Evolutionary conservation across 148 eudicot species (phyloP).

Genomic region (Fallopia convolvulus): DNA sequence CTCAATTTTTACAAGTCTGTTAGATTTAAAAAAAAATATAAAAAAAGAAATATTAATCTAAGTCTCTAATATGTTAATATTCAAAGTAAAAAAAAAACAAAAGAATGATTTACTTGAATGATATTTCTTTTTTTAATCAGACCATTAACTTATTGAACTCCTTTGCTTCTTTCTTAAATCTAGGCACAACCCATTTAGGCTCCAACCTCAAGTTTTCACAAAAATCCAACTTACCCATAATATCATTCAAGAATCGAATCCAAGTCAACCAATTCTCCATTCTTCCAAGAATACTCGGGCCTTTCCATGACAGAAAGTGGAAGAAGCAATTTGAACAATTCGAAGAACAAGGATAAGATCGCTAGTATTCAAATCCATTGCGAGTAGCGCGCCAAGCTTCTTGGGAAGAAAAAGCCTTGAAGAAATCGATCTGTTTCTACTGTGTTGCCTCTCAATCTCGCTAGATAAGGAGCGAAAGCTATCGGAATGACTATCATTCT

Average conservation of each 20-base stretch:
- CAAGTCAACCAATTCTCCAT: background rate
- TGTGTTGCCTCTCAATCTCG: constrained; percentile 7
- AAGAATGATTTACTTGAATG: too few relatives aligned
- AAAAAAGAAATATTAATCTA: too few relatives aligned
- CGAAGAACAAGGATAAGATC: constrained; percentile 6
- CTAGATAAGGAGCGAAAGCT: constrained; percentile 6
- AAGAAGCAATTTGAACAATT: background rate
- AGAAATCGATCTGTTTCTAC: constrained; percentile 2
- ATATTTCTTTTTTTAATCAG: background rate
- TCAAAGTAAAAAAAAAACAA: too few relatives aligned
- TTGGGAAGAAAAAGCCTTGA: constrained; percentile 1
- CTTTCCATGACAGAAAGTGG: constrained; percentile 6
- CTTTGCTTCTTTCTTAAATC: background rate
- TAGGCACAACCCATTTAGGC: constrained; percentile 1
- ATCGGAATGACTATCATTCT: background rate
- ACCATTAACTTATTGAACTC: background rate
- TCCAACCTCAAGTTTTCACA: constrained; percentile 4
- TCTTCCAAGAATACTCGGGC: background rate
- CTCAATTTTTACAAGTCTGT: too few relatives aligned
- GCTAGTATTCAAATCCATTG: constrained; percentile 4
- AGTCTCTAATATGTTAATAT: too few relatives aligned
- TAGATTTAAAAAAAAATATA: too few relatives aligned
- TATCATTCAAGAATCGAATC: constrained; percentile 5
- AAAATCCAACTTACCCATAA: constrained; percentile 5
- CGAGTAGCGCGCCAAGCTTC: constrained; percentile 12